Percentiles rank a stretch among this genome's conserved stretches.
These are phyloP conservation scores for Cladophialophora chaetospira DNA, from an alignment of 2,329 filamentous ascomycete species.

Conservation along the genomic window DNA sequence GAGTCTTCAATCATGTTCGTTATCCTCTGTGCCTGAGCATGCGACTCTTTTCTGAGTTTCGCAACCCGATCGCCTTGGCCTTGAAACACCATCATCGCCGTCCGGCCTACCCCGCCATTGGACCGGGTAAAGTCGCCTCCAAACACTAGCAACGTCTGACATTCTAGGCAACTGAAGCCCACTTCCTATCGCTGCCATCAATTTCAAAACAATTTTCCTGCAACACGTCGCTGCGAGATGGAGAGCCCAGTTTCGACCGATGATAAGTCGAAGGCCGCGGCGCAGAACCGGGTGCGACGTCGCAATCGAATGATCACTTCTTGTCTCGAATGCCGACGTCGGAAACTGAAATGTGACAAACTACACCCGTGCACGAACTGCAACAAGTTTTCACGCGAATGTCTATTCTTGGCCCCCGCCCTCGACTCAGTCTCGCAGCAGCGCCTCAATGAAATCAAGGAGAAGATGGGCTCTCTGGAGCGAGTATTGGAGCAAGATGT, in stretches of 20 bases:
- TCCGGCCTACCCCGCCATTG: not conserved
- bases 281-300: constrained; percentile 49
- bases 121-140: no score
- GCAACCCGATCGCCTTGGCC: not conserved
- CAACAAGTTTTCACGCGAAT: constrained; percentile 55
- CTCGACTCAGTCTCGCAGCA: constrained; percentile 70
- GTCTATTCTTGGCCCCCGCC: constrained; percentile 66
- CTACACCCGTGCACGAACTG: constrained; percentile 68
- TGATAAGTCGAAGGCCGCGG: constrained; percentile 18
- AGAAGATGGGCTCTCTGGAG: constrained; percentile 73
- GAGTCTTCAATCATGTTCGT: not conserved
- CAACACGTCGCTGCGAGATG: constrained; percentile 6
- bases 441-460: constrained; percentile 74
- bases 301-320: constrained; percentile 69
- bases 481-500: constrained; percentile 69
- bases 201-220: not conserved
- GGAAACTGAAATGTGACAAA: constrained; percentile 80
- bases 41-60: not conserved
- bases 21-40: not conserved
- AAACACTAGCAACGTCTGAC: no score
- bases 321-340: constrained; percentile 70
- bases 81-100: no score
- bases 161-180: no score
- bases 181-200: not conserved
- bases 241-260: constrained; percentile 1